Base-by-base conservation (phyloP, 2,329 filamentous ascomycete species). In the Cadophora sp. region DNA sequence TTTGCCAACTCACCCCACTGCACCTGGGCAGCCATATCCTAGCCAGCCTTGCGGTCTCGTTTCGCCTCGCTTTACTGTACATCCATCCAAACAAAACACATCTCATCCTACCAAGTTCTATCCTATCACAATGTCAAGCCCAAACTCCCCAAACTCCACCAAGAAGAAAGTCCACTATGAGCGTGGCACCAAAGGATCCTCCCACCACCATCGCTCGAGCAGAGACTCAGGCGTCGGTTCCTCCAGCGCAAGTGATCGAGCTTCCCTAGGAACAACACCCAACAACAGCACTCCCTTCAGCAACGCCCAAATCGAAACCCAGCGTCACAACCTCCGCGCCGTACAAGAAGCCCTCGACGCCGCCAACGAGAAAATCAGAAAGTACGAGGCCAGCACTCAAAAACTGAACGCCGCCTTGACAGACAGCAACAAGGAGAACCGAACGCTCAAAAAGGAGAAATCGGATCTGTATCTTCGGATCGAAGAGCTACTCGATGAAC, bases 91-190 rank as follows among this genome's bases (percentile, higher is more conserved):
- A 58, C 31, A 50, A 51, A 58, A 58, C 55, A 56, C 7, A 29
- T 53, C 50, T 27, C 24, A 29, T 29, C 26, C 50, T 26, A 53
- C 11, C 50, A 14, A 14, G 16, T 43, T 14, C 9, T 31, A 27
- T 31, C 65, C 63, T 56, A 65, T 69, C 68, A 71, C 66, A 24
- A 74, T 73, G 72, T 74, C 68, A 16, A 29, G 66, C 71, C 37
- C 62, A 66, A 27, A 65, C 72, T 43, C 31, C 40, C 64, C 37
- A 73, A 71, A 62, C 59, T 43, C 40, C 19, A 48, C 43, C 43
- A 48, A 71, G 55, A 76, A 75, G 64, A 70, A 69, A 58, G 75
- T 75, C 60, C 73, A 73, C 64, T 76, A 75, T 58, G 69, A 73
- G 22, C 51, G 62, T 62, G 70, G 67, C 22, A 73, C 72, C 68